A percentile compares a stretch with the other conserved stretches of the same genome.
phyloP scores from a whole-genome alignment of 2,329 filamentous ascomycete genomes.

The Spiromastix sp. region DNA sequence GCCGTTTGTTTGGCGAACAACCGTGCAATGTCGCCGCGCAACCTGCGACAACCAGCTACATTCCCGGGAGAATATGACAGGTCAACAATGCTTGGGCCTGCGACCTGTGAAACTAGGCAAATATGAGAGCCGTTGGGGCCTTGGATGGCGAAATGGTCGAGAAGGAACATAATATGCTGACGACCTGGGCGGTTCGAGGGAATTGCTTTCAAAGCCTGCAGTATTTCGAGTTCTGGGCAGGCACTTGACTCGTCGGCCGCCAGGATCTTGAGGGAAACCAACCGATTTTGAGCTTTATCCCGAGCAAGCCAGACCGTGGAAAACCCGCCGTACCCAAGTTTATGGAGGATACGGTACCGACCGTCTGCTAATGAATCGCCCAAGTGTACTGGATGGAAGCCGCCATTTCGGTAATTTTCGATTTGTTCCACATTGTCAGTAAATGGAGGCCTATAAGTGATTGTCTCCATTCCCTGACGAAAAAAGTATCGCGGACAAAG shows the following conservation, averaged over 20 bases:
- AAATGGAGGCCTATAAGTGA: no score
- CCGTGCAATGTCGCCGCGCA: not conserved
- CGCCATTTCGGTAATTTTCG: slow-evolving; percentile 40
- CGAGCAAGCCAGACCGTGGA: slow-evolving; percentile 16
- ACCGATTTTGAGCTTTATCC: slow-evolving; percentile 4
- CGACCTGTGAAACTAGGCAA: slow-evolving; percentile 4
- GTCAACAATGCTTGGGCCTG: slow-evolving; percentile 5
- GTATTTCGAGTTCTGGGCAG: not conserved
- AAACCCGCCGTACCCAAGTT: slow-evolving; percentile 16
- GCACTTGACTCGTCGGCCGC: not conserved
- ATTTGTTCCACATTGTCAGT: slow-evolving; percentile 1
- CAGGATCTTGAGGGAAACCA: not conserved
- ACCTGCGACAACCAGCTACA: slow-evolving; percentile 1
- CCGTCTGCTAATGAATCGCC: slow-evolving; percentile 15
- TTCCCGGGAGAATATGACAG: slow-evolving; percentile 3
- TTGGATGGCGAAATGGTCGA: not conserved
- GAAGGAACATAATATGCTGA: not conserved
- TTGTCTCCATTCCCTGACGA: no score
- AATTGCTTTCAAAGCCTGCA: not conserved
- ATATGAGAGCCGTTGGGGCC: slow-evolving; percentile 5
- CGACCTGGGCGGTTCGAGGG: not conserved
- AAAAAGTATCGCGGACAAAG: no score
- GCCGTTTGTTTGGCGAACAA: slow-evolving; percentile 2
- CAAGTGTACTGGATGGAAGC: slow-evolving; percentile 19
- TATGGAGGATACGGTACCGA: slow-evolving; percentile 18